Percentiles rank a stretch among this genome's conserved stretches.
Conservation (phyloP, 2,329 filamentous ascomycete genomes). For the Zalaria sp. region DNA sequence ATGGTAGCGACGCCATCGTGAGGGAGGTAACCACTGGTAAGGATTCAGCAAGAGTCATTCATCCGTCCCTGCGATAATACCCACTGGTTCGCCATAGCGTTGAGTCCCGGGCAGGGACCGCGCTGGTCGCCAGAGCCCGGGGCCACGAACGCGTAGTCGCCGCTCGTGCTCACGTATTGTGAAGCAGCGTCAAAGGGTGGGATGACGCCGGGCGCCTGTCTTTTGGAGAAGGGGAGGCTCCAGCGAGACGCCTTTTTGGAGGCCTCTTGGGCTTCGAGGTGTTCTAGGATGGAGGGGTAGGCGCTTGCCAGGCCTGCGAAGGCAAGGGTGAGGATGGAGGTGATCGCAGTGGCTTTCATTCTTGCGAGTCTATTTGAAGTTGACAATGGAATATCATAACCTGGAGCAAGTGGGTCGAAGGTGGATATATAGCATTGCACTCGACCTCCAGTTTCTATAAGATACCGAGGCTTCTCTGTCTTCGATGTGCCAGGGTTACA, state of each 20-base stretch:
- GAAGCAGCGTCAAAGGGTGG: slow-evolving; percentile 17
- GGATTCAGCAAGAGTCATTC: slow-evolving; percentile 1
- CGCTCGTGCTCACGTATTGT: slow-evolving; percentile 16
- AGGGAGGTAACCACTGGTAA: slow-evolving; percentile 15
- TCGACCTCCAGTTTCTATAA: too few species aligned
- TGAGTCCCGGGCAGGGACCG: slow-evolving; percentile 19
- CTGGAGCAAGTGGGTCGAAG: not conserved
- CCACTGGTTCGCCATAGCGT: slow-evolving; percentile 19
- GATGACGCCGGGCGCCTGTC: not conserved
- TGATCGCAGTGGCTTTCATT: slow-evolving; percentile 8
- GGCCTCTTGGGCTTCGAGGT: slow-evolving; percentile 5
- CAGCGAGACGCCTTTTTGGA: not conserved
- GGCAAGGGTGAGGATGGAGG: slow-evolving; percentile 7
- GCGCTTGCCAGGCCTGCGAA: slow-evolving; percentile 6
- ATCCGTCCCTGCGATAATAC: not conserved
- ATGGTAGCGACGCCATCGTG: slow-evolving; percentile 21
- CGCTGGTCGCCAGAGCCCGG: slow-evolving; percentile 15
- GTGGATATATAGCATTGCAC: not conserved
- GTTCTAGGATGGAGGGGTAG: slow-evolving; percentile 9
- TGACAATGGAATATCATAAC: not conserved
- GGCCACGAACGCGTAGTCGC: slow-evolving; percentile 13
- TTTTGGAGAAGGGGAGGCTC: slow-evolving; percentile 1
- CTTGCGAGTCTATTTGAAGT: not conserved
- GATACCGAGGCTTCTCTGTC: too few species aligned
- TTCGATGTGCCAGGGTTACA: too few species aligned